These are phyloP conservation scores for Xylaria multiplex DNA, from an alignment of 2,329 filamentous ascomycete genomes.

Conservation along the genomic window DNA sequence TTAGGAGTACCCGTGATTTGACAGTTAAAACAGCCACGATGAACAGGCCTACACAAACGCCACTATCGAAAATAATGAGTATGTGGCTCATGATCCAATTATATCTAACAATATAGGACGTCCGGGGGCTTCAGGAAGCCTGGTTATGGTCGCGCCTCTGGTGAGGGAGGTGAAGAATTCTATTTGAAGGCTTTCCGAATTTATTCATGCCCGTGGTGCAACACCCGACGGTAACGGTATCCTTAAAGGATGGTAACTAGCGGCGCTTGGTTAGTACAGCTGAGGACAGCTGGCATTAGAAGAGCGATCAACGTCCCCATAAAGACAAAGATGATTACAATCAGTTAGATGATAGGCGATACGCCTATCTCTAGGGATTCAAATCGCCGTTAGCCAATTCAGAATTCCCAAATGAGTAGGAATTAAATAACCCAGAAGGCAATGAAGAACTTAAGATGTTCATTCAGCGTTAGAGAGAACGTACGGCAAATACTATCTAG, in stretches of 20 bases:
- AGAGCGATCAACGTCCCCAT: no score
- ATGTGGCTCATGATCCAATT: background rate
- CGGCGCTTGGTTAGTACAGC: slow-evolving; percentile 52
- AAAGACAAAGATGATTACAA: no score
- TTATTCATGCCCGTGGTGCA: slow-evolving; percentile 32
- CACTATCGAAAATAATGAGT: background rate
- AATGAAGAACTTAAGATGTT: background rate
- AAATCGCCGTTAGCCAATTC: no score
- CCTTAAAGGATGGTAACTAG: no score
- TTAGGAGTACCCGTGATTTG: background rate
- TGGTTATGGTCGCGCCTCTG: background rate
- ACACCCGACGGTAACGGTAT: slow-evolving; percentile 50
- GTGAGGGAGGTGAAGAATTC: no score
- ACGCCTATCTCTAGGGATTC: no score
- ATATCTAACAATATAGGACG: background rate
- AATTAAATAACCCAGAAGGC: no score
- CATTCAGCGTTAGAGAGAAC: background rate
- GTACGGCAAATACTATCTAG: slow-evolving; percentile 35
- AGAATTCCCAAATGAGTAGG: no score
- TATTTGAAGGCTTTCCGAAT: background rate
- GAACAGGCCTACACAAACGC: background rate
- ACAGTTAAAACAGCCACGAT: background rate
- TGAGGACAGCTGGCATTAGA: slow-evolving; percentile 36
- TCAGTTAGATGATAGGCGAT: no score
- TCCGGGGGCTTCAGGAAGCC: background rate